phyloP scores from a whole-genome alignment of 345 rosid genomes.

The Eucalyptus tenuipes region DNA sequence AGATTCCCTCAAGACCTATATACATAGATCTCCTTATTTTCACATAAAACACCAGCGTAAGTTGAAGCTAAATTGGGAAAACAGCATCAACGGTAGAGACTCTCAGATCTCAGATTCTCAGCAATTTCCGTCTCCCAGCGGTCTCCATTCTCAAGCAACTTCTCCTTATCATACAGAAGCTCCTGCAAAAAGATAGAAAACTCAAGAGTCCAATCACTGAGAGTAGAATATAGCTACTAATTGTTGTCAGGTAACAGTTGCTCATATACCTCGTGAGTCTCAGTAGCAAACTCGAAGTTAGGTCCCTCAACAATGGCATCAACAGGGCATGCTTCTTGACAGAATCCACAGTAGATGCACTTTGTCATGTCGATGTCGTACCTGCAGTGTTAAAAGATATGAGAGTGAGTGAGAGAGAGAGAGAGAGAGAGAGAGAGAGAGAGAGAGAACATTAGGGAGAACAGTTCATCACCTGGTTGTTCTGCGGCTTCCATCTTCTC shows the following conservation, averaged over 20 bases:
- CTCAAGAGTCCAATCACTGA: background rate
- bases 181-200: conserved; percentile 32
- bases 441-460: background rate
- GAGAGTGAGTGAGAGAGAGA: background rate
- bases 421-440: background rate
- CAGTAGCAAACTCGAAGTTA: conserved; percentile 90
- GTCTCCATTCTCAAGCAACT: conserved; percentile 93
- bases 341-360: conserved; percentile 95
- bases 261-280: conserved; percentile 78
- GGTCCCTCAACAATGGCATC: conserved; percentile 99
- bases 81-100: conserved; percentile 68
- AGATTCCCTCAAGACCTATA: conserved; percentile 3
- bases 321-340: conserved; percentile 99
- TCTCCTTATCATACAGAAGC: conserved; percentile 91
- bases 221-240: background rate
- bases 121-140: conserved; percentile 98
- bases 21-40: conserved; percentile 10
- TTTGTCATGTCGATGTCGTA: conserved; percentile 97
- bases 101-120: conserved; percentile 91
- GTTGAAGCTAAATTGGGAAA: background rate
- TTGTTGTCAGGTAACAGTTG: background rate
- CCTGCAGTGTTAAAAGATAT: conserved; percentile 18
- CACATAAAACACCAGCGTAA: background rate
- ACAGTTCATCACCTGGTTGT: conserved; percentile 59
- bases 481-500: conserved; percentile 99